Conservation (phyloP, 2,329 filamentous ascomycete species). For the Sclerotinia minor region DNA sequence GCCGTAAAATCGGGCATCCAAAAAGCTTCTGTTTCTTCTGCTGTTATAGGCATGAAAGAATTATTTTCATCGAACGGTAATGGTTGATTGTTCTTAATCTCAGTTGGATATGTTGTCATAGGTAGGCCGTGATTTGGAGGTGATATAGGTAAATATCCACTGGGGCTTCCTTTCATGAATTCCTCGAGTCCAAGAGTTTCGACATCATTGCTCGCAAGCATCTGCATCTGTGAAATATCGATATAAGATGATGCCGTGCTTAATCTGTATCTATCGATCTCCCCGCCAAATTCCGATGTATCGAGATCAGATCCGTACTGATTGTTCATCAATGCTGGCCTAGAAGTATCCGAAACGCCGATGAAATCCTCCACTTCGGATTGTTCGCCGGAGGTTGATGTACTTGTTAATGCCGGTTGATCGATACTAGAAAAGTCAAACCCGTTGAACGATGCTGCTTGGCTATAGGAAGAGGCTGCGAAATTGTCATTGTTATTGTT, state of each 20-base stretch:
- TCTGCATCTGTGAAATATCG: slow-evolving; percentile 48
- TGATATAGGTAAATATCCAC: slow-evolving; percentile 23
- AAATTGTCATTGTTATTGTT: slow-evolving; percentile 52
- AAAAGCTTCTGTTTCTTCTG: slow-evolving; percentile 49
- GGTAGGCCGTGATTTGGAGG: slow-evolving; percentile 32
- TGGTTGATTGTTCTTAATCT: slow-evolving; percentile 48
- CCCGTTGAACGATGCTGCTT: slow-evolving; percentile 54
- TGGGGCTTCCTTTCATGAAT: slow-evolving; percentile 49
- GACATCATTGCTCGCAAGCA: slow-evolving; percentile 50
- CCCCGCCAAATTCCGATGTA: slow-evolving; percentile 44
- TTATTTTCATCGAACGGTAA: slow-evolving; percentile 42
- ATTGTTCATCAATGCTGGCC: slow-evolving; percentile 45
- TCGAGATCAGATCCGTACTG: slow-evolving; percentile 44
- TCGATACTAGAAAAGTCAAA: slow-evolving; percentile 58
- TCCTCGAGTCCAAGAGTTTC: slow-evolving; percentile 56
- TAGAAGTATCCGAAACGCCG: slow-evolving; percentile 44
- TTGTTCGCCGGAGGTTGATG: slow-evolving; percentile 65
- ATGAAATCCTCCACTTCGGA: slow-evolving; percentile 64
- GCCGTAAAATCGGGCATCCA: slow-evolving; percentile 46
- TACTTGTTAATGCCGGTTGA: slow-evolving; percentile 56
- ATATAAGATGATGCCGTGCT: slow-evolving; percentile 51
- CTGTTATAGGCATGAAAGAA: slow-evolving; percentile 46
- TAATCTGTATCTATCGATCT: slow-evolving; percentile 51
- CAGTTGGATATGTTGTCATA: slow-evolving; percentile 28
- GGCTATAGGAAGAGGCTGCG: slow-evolving; percentile 56